A percentile compares a stretch with the other conserved stretches of the same genome.
These are phyloP conservation scores for Acanthamoeba triangularis DNA, from an alignment of 208 protist genomes.

Conservation along the genomic window DNA sequence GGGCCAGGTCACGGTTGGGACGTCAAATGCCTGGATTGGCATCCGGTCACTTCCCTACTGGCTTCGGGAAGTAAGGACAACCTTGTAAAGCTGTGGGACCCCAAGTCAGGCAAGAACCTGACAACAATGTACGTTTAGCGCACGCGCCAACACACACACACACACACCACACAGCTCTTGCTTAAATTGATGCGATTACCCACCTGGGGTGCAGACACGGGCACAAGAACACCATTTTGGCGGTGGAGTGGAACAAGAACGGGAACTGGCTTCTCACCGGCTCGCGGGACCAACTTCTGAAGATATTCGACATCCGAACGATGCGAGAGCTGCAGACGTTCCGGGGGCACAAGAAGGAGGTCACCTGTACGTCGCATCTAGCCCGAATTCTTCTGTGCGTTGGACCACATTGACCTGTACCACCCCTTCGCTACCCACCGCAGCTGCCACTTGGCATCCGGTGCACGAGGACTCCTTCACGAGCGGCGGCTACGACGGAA, in stretches of 20 bases:
- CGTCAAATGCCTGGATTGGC: slow-evolving; percentile 93
- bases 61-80: slow-evolving; percentile 93
- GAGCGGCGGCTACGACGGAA: slow-evolving; percentile 91
- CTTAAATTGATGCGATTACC: background rate
- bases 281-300: slow-evolving; percentile 89
- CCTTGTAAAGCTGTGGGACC: slow-evolving; percentile 94
- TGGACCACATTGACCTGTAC: background rate
- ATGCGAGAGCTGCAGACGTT: slow-evolving; percentile 92
- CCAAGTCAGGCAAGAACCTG: slow-evolving; percentile 86
- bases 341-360: slow-evolving; percentile 92
- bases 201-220: slow-evolving; percentile 78
- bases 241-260: slow-evolving; percentile 91
- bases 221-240: slow-evolving; percentile 90
- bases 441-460: slow-evolving; percentile 92
- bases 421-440: background rate
- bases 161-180: background rate
- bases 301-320: slow-evolving; percentile 93
- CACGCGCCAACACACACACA: background rate
- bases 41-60: slow-evolving; percentile 92
- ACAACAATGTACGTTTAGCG: slow-evolving; percentile 85
- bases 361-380: slow-evolving; percentile 78
- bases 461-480: slow-evolving; percentile 93
- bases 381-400: too few species aligned
- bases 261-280: slow-evolving; percentile 93
- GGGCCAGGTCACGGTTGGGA: slow-evolving; percentile 93